Conservation (phyloP, 2,329 filamentous ascomycete genomes). For the Alternaria triticimaculans region DNA sequence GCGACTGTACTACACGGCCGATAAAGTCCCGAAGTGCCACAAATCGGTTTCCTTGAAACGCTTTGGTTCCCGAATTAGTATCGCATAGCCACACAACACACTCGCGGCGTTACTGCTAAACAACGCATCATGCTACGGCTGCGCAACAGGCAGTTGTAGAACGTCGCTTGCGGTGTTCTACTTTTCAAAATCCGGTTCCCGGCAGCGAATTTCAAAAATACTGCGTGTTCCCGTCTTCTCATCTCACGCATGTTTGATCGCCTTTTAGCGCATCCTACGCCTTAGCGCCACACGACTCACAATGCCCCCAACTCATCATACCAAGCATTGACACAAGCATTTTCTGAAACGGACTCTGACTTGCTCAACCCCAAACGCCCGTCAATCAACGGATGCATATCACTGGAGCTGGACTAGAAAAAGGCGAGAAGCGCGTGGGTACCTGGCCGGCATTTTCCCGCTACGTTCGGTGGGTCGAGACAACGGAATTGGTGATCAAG, state of each 20-base stretch:
- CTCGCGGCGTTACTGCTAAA: not conserved
- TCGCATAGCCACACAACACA: not conserved
- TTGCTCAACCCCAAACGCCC: slow-evolving; percentile 3
- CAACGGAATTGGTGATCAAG: slow-evolving; percentile 7
- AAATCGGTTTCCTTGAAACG: slow-evolving; percentile 2
- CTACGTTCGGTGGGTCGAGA: not conserved
- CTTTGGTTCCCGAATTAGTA: not conserved
- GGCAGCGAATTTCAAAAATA: not conserved
- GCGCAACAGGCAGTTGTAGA: not conserved
- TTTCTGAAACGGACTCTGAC: slow-evolving; percentile 20
- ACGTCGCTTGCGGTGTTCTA: not conserved
- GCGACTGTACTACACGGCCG: not conserved
- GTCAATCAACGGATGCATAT: slow-evolving; percentile 3
- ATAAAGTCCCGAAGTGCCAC: slow-evolving; percentile 5
- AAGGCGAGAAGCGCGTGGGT: slow-evolving; percentile 9
- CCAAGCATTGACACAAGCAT: slow-evolving; percentile 21
- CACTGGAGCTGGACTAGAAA: slow-evolving; percentile 8
- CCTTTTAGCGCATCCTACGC: slow-evolving; percentile 30
- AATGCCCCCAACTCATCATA: slow-evolving; percentile 13
- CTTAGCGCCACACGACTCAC: slow-evolving; percentile 16
- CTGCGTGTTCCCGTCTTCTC: slow-evolving; percentile 24
- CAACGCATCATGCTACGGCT: not conserved
- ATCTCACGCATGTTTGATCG: slow-evolving; percentile 46
- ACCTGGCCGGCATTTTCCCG: not conserved
- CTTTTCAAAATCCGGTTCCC: not conserved